These are phyloP conservation scores for Monosporascus sp. DNA, from an alignment of 2,329 filamentous ascomycete genomes.

Conservation along the genomic window DNA sequence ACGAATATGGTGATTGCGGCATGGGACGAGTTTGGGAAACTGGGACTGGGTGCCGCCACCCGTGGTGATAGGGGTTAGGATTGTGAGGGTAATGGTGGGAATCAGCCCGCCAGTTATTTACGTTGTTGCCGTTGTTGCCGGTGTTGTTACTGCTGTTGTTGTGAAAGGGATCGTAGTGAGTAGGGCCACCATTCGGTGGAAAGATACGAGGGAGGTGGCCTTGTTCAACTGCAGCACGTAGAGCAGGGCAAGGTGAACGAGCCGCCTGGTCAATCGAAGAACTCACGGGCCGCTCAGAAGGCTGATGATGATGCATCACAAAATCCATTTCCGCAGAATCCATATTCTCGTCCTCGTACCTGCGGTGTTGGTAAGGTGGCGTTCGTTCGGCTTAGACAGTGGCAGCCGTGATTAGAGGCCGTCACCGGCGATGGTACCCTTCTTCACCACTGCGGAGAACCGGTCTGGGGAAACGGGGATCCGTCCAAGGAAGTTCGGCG, in stretches of 20 bases:
- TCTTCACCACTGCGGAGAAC: background rate
- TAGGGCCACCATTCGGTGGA: constrained; percentile 9
- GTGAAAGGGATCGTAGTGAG: constrained; percentile 21
- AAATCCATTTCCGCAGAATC: constrained; percentile 26
- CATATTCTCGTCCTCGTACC: constrained; percentile 2
- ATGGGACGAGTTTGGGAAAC: background rate
- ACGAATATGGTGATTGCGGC: background rate
- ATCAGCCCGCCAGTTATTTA: constrained; percentile 4
- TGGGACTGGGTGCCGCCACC: constrained; percentile 2
- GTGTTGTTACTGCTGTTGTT: too few relatives aligned
- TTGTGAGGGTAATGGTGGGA: background rate
- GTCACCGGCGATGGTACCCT: background rate
- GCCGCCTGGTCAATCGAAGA: constrained; percentile 13
- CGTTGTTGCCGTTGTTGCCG: background rate
- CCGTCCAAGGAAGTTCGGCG: background rate
- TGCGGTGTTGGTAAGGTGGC: background rate
- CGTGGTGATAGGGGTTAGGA: background rate
- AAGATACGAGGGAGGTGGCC: constrained; percentile 14
- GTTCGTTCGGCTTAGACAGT: background rate
- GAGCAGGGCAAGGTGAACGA: constrained; percentile 23
- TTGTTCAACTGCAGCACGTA: constrained; percentile 21
- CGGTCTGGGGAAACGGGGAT: background rate
- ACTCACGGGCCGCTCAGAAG: constrained; percentile 6
- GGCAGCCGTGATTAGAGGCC: too few relatives aligned
- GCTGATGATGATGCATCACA: constrained; percentile 20